phyloP scores from a whole-genome alignment of 352 stramenopile genomes.

The Globisporangium abappressorium region DNA sequence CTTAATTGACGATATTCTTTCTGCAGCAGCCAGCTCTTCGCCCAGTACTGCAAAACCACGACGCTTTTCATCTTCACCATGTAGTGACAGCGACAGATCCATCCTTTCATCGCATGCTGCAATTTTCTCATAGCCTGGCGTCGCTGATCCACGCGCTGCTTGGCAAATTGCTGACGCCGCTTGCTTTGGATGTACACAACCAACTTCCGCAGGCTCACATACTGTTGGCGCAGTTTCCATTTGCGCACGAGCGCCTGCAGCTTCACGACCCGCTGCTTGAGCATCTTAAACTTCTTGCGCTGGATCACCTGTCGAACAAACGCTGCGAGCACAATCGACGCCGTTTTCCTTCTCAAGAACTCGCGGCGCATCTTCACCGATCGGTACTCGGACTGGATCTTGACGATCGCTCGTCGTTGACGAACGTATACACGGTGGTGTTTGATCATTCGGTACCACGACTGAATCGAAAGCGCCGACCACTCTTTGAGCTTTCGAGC shows the following conservation, averaged over 20 bases:
- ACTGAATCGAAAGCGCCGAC: slow-evolving; percentile 40
- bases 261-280: slow-evolving; percentile 69
- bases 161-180: slow-evolving; percentile 33
- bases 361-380: slow-evolving; percentile 32
- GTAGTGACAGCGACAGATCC: slow-evolving; percentile 41
- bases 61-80: slow-evolving; percentile 31
- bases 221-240: slow-evolving; percentile 36
- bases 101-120: slow-evolving; percentile 54
- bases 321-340: slow-evolving; percentile 59
- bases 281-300: slow-evolving; percentile 48
- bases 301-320: slow-evolving; percentile 73
- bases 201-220: slow-evolving; percentile 21
- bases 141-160: slow-evolving; percentile 20
- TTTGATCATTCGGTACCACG: slow-evolving; percentile 54
- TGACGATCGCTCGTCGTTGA: slow-evolving; percentile 27
- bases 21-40: slow-evolving; percentile 54
- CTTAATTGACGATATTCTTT: slow-evolving; percentile 37
- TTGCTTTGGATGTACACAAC: slow-evolving; percentile 48
- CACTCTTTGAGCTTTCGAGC: slow-evolving; percentile 46
- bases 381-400: slow-evolving; percentile 51
- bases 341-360: slow-evolving; percentile 47
- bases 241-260: slow-evolving; percentile 58
- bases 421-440: slow-evolving; percentile 29
- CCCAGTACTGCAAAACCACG: slow-evolving; percentile 38
- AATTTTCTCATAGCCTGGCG: slow-evolving; percentile 31